phyloP scores from a whole-genome alignment of 202 grass and related monocot species.

The Eragrostis tef region DNA sequence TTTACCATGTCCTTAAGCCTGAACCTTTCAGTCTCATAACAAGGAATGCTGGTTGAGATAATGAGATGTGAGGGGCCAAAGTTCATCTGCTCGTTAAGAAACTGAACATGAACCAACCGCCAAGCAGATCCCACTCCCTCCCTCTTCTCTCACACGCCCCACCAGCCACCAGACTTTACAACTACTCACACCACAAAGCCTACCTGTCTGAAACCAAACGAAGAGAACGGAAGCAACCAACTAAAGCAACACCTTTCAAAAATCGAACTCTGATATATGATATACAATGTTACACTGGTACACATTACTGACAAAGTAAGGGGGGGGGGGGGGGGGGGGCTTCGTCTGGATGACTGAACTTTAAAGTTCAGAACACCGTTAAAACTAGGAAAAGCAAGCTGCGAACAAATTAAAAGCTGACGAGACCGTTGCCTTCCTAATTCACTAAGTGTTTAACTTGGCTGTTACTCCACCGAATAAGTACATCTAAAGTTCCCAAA shows the following conservation, averaged over 20 bases:
- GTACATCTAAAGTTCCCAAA: neutral
- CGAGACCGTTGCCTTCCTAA: neutral
- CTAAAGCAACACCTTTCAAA: constrained; percentile 25
- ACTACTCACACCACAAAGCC: constrained; percentile 47
- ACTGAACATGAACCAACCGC: constrained; percentile 2
- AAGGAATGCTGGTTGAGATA: neutral
- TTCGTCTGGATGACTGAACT: constrained; percentile 5
- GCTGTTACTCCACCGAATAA: constrained; percentile 2
- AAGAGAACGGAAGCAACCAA: constrained; percentile 44
- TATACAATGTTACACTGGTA: neutral
- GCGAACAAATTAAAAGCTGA: neutral
- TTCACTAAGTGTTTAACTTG: neutral
- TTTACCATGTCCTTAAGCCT: no score
- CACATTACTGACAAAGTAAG: constrained; percentile 23
- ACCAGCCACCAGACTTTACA: constrained; percentile 44
- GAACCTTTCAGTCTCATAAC: neutral
- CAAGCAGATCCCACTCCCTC: constrained; percentile 17
- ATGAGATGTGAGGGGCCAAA: neutral
- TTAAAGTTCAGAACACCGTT: constrained; percentile 14
- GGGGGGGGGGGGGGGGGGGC: no score
- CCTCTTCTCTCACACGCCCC: neutral
- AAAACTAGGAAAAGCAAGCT: constrained; percentile 15
- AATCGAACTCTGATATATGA: neutral
- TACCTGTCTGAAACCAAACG: constrained; percentile 44
- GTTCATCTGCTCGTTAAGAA: neutral